Base-by-base conservation (phyloP, 139 green algal genomes). In the Chlamydomonas sphaeroides region DNA sequence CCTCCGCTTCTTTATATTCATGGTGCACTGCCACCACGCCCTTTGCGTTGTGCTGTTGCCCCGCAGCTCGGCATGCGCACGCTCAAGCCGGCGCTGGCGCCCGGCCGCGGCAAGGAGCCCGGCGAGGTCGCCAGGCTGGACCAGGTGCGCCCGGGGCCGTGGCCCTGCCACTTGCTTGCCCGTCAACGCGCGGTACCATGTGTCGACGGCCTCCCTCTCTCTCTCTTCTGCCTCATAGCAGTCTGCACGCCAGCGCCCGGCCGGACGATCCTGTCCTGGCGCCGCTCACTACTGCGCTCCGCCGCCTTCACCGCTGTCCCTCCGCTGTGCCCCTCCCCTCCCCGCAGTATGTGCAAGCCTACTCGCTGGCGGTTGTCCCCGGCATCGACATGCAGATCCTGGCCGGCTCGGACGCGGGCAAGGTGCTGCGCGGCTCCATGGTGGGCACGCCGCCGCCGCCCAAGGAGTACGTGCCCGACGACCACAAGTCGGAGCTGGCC, bases 381-480 rank as follows among this genome's bases (percentile, higher is more conserved):
- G 76, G 76, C 33, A 28, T 32, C 32, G 74, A 80, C 41, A 78
- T 84, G 53, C 84, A 90, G 78, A 65, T 92, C 51, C 77, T 92
- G 28, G 86, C 84, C 14, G 89, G 81, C 30, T 61, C 49, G 26
- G 78, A 78, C 41, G 84, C 51, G 3, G 84, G 78, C 33, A 80
- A 42, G 45, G 85, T 90, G 33, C 78, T 92, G 59, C 79, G 79
- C n/a, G 89, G 86, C 6, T 87, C 84, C 0, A 69, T 81, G 75
- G 63, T 90, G 48, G 89, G 89, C 61, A 33, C 65, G 11, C 65
- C 85, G 18, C 78, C 75, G 0, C 66, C 89, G 21, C 89, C 89
- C 56, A 88, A 89, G 68, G 78, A 88, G 80, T 90, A 88, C 73
- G 25, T 89, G 15, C 25, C 81, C 26, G 77, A 74, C 36, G 80